Conservation (phyloP, 148 eudicot genomes). For the Cornus controversa region DNA sequence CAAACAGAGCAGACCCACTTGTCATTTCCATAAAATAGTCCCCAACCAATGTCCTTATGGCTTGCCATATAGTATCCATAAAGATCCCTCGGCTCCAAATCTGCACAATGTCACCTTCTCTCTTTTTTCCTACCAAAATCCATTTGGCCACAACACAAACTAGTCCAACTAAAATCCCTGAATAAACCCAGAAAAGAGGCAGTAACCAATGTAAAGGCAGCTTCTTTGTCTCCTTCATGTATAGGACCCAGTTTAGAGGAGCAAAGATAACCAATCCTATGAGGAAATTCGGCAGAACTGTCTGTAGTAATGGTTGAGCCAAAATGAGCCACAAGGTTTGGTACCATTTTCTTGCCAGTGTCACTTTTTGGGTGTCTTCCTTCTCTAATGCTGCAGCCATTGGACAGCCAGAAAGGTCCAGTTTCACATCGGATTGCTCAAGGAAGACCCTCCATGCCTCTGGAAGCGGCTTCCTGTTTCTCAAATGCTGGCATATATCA, state of each 20-base stretch:
- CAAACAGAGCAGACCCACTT: constrained; percentile 29
- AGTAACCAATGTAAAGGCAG: constrained; percentile 29
- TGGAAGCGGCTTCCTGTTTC: neutral
- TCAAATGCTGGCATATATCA: neutral
- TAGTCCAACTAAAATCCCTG: constrained; percentile 28
- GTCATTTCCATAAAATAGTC: constrained; percentile 37
- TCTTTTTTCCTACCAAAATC: constrained; percentile 28
- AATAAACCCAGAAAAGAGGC: constrained; percentile 27
- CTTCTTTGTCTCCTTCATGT: constrained; percentile 5
- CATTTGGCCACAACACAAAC: constrained; percentile 32
- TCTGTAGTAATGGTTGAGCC: constrained; percentile 36
- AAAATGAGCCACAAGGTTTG: constrained; percentile 27
- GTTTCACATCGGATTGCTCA: neutral
- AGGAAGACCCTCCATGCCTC: neutral
- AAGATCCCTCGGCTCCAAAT: constrained; percentile 28
- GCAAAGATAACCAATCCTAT: constrained; percentile 22
- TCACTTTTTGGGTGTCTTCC: constrained; percentile 10
- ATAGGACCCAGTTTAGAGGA: constrained; percentile 22
- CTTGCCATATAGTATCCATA: constrained; percentile 40
- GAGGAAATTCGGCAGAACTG: constrained; percentile 29
- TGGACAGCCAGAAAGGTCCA: neutral
- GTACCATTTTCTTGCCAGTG: constrained; percentile 25
- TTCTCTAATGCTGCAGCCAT: constrained; percentile 3
- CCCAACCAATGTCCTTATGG: constrained; percentile 34
- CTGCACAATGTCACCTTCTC: constrained; percentile 23